These are phyloP conservation scores for Salix suchowensis DNA, from an alignment of 345 rosid species.

Conservation along the genomic window DNA sequence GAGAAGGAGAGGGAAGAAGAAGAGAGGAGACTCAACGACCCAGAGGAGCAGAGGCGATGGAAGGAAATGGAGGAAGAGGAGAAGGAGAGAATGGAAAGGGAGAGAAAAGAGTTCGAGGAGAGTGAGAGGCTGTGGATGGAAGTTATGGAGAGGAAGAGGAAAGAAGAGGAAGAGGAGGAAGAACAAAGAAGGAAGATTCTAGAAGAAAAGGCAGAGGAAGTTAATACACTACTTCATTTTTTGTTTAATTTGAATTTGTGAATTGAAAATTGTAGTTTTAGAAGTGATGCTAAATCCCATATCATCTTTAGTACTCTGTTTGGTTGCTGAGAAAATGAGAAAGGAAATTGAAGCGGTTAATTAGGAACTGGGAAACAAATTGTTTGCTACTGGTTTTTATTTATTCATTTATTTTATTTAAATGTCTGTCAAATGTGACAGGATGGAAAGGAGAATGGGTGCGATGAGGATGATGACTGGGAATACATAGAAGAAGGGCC, in stretches of 20 bases:
- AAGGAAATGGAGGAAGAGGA: slow-evolving; percentile 59
- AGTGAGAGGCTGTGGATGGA: slow-evolving; percentile 67
- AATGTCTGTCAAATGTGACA: slow-evolving; percentile 16
- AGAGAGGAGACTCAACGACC: slow-evolving; percentile 58
- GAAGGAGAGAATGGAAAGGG: slow-evolving; percentile 49
- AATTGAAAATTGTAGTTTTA: neutral
- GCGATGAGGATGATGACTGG: slow-evolving; percentile 62
- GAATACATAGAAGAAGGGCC: slow-evolving; percentile 88
- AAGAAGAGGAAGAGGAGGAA: slow-evolving; percentile 26
- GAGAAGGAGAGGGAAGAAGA: slow-evolving; percentile 58
- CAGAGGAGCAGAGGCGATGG: slow-evolving; percentile 53
- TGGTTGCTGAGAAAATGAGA: slow-evolving; percentile 7
- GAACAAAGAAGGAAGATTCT: slow-evolving; percentile 10
- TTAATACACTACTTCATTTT: slow-evolving; percentile 7
- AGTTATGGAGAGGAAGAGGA: slow-evolving; percentile 52
- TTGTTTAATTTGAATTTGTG: neutral
- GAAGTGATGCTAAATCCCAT: neutral
- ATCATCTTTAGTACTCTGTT: slow-evolving; percentile 6
- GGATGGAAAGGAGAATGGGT: slow-evolving; percentile 39
- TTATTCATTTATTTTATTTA: neutral
- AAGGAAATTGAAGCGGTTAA: neutral
- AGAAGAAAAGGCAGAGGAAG: slow-evolving; percentile 34
- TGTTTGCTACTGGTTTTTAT: neutral
- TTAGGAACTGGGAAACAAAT: neutral
- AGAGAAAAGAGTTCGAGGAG: slow-evolving; percentile 68